Evolutionary conservation across 2,329 filamentous ascomycete genomes (phyloP).

Genomic region (Alternaria conjuncta): DNA sequence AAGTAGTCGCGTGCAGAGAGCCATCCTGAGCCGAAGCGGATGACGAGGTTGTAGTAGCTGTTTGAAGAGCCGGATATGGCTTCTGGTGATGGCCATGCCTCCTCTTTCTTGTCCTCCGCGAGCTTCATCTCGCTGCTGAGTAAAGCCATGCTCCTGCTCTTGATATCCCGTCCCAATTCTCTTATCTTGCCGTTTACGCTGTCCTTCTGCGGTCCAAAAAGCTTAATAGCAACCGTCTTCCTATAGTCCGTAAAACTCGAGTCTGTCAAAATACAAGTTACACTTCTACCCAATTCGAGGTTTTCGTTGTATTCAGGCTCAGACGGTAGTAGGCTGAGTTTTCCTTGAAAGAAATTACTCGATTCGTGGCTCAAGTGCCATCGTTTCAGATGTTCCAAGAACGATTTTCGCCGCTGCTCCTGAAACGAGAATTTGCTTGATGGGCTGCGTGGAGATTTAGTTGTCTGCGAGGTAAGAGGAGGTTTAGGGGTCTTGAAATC

Average conservation of each 20-base stretch:
- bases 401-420: conserved; percentile 26
- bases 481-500: neutral
- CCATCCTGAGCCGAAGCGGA: conserved; percentile 41
- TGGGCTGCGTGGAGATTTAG: conserved; percentile 19
- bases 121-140: neutral
- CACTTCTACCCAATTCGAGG: conserved; percentile 32
- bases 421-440: conserved; percentile 24
- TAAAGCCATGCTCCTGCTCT: conserved; percentile 11
- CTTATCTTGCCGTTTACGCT: neutral
- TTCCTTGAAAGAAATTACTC: conserved; percentile 37
- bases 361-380: conserved; percentile 41
- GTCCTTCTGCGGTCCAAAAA: conserved; percentile 29
- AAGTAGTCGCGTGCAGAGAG: conserved; percentile 38
- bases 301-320: conserved; percentile 6
- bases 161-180: neutral
- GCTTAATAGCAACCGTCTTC: conserved; percentile 31
- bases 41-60: conserved; percentile 31
- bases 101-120: neutral
- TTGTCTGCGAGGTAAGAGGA: conserved; percentile 2
- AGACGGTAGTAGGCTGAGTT: conserved; percentile 26
- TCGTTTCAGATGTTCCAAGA: conserved; percentile 28
- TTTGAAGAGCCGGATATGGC: neutral
- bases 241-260: conserved; percentile 17
- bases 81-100: neutral
- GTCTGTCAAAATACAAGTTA: conserved; percentile 34